Percentiles rank a stretch among this genome's conserved stretches.
Evolutionary conservation across 2,329 filamentous ascomycete species (phyloP).

Genomic region (Spiromastix sp.): DNA sequence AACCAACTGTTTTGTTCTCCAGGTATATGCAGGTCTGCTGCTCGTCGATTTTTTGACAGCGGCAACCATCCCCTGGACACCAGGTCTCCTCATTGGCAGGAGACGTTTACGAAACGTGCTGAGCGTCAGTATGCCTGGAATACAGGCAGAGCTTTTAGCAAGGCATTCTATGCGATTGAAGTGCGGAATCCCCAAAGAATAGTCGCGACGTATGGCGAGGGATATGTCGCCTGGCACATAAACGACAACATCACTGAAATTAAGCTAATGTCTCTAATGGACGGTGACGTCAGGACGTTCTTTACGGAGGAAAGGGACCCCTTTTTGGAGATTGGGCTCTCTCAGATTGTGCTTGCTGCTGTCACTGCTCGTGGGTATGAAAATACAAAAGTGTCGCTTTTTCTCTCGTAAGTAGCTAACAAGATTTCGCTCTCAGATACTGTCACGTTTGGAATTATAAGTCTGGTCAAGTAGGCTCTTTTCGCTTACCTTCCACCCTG

Average conservation of each 20-base stretch:
- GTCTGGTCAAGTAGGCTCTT: constrained; percentile 12
- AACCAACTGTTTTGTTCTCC: constrained; percentile 19
- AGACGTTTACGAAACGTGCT: constrained; percentile 12
- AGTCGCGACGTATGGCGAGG: not conserved
- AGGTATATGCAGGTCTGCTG: constrained; percentile 11
- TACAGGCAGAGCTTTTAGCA: constrained; percentile 14
- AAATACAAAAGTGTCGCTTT: constrained; percentile 7
- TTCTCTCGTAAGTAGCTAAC: constrained; percentile 4
- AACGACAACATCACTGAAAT: no score
- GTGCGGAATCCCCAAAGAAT: not conserved
- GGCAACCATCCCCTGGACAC: not conserved
- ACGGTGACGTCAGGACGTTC: constrained; percentile 6
- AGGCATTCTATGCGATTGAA: not conserved
- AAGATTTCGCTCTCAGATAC: constrained; percentile 12
- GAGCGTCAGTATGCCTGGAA: constrained; percentile 16
- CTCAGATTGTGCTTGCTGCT: constrained; percentile 14
- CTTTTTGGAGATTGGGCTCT: constrained; percentile 12
- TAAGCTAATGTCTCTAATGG: not conserved
- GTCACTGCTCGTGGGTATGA: constrained; percentile 16
- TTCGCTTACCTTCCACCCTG: constrained; percentile 19
- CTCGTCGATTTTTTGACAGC: constrained; percentile 10
- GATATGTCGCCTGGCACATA: constrained; percentile 1
- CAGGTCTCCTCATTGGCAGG: constrained; percentile 1
- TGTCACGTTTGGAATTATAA: constrained; percentile 23
- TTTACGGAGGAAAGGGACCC: constrained; percentile 16